Evolutionary conservation across 2,329 filamentous ascomycete species (phyloP).

Genomic region (Colletotrichum theobromicola): DNA sequence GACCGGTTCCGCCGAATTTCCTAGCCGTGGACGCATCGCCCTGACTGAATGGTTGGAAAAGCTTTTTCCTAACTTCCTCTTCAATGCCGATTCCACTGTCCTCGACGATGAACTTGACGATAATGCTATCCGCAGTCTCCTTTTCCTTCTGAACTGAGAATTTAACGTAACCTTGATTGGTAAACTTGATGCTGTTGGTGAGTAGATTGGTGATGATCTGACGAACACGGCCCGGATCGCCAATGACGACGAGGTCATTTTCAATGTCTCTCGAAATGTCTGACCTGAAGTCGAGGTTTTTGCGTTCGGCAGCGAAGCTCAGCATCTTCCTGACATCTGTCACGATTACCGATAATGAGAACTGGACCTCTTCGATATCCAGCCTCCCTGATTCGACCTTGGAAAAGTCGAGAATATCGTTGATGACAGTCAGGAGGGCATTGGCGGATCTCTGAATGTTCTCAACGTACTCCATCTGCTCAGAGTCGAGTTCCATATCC

Average conservation of each 20-base stretch:
- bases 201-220: constrained; percentile 84
- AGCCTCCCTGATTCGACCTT: constrained; percentile 81
- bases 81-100: constrained; percentile 86
- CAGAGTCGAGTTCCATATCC: constrained; percentile 70
- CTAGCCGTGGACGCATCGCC: constrained; percentile 81
- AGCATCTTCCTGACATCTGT: constrained; percentile 88
- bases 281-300: constrained; percentile 75
- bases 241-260: constrained; percentile 78
- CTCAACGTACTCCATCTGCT: constrained; percentile 76
- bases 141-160: constrained; percentile 68
- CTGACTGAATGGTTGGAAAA: constrained; percentile 84
- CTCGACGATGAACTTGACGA: constrained; percentile 74
- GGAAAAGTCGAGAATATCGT: constrained; percentile 89
- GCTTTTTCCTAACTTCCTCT: constrained; percentile 72
- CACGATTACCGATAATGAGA: constrained; percentile 75
- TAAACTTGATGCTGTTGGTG: constrained; percentile 80
- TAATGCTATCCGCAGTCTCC: constrained; percentile 68
- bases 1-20: constrained; percentile 78
- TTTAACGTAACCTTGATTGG: constrained; percentile 69
- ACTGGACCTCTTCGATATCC: constrained; percentile 82
- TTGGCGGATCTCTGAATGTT: constrained; percentile 83
- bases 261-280: constrained; percentile 68
- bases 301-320: constrained; percentile 80
- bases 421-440: constrained; percentile 84
- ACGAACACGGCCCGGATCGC: constrained; percentile 82